phyloP scores from a whole-genome alignment of 768 basidiomycete species.

The Amanita muscaria region DNA sequence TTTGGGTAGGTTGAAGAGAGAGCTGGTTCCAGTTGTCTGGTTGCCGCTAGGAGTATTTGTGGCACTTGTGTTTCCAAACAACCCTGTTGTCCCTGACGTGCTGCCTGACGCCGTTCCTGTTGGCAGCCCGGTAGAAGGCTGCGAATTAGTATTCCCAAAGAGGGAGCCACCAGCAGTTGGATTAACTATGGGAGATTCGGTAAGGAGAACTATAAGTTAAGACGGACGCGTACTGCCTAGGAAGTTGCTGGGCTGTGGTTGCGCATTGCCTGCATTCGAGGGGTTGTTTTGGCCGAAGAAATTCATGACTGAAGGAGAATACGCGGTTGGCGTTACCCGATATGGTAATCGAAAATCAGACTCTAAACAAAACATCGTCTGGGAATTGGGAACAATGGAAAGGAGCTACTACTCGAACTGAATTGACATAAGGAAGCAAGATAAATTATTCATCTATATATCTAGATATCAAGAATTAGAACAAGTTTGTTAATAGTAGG shows the following conservation, averaged over 20 bases:
- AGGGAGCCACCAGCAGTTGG: neutral
- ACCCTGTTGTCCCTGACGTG: neutral
- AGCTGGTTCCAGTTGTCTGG: neutral
- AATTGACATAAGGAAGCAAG: no score
- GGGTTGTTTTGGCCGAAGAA: neutral
- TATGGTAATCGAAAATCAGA: neutral
- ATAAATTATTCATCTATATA: no score
- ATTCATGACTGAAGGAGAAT: neutral
- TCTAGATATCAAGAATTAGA: no score
- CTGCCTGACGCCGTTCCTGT: neutral
- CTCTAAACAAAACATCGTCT: no score
- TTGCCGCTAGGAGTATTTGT: constrained; percentile 3
- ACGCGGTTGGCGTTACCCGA: neutral
- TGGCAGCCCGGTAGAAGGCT: constrained; percentile 10
- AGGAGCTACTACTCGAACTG: no score
- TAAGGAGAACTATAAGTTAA: neutral
- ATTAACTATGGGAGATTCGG: neutral
- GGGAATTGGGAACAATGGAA: no score
- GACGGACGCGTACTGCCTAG: constrained; percentile 17
- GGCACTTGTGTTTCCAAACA: constrained; percentile 16
- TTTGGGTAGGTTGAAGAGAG: constrained; percentile 9
- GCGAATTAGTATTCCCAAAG: neutral
- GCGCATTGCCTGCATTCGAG: neutral
- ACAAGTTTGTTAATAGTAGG: neutral
- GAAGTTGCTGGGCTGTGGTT: neutral